Conservation (phyloP, 2,329 filamentous ascomycete species). For the Venturia carpophila region DNA sequence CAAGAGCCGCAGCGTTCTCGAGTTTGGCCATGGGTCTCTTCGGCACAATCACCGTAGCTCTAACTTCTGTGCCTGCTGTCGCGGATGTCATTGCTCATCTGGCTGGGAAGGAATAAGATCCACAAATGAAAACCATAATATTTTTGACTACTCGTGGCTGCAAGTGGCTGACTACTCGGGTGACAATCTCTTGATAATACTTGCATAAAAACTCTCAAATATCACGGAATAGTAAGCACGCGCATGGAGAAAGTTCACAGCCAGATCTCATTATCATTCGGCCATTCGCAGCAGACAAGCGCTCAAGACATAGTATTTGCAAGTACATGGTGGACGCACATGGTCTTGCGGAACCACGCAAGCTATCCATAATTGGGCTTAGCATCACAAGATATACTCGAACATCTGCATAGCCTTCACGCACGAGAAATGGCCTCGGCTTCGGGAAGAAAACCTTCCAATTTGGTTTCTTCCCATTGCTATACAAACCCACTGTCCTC, state of each 20-base stretch:
- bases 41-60: constrained; percentile 50
- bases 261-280: not conserved
- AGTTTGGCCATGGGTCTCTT: constrained; percentile 55
- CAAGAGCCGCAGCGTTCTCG: constrained; percentile 51
- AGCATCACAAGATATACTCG: no score
- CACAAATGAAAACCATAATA: not conserved
- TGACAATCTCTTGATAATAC: not conserved
- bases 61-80: constrained; percentile 51
- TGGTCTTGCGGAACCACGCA: no score
- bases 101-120: not conserved
- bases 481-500: no score
- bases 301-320: no score
- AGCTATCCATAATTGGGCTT: no score
- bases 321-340: no score
- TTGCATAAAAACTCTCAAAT: no score
- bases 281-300: not conserved
- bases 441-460: no score
- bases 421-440: no score
- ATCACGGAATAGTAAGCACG: not conserved
- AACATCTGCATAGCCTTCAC: no score
- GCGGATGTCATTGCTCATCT: constrained; percentile 36
- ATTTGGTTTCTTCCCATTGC: no score
- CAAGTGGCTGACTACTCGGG: not conserved
- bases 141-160: not conserved
- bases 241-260: not conserved